Base-by-base conservation (phyloP, 1,284 basidiomycete species). In the Sporisorium sorghi region DNA sequence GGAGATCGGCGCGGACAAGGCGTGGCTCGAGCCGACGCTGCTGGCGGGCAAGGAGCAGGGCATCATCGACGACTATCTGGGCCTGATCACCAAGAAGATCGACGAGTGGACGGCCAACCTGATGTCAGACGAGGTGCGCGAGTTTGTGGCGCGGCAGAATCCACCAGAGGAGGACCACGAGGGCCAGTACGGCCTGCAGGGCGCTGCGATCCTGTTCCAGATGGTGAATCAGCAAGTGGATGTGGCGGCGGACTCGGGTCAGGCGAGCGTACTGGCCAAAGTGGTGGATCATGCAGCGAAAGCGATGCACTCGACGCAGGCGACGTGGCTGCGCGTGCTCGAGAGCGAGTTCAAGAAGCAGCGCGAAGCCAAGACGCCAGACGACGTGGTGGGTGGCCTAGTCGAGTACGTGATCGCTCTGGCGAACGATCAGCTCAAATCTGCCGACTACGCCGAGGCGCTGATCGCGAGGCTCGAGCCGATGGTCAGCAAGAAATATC, bases 351-450 rank as follows among this genome's bases (percentile, higher is more conserved):
- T 90, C 86, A 93, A 92, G 86, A 92, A 92, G 81, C 92, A 94
- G 81, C 87, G 89, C 14, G 93, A 95, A 81, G 83, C 84, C 28
- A 84, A 85, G 58, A 91, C 92, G 82, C 92, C 94, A 1, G 94
- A 97, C 44, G 94, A 97, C 77, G 89, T 92, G 3, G 89, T 91
- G 1, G 91, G 90, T 15, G 96, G 97, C 1, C 86, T 99, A 57
- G 93, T 94, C 65, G 96, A 98, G 86, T 99, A 99, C 85, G 90
- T 92, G 82, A 95, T 99, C 80, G 95, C 95, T 19, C 89, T 99
- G n/a, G 95, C 95, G 53, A 99, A 99, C 86, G 96, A 99, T 86
- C 94, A 97, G 86, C 91, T 99, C 86, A 96, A 95, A 85, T 92
- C 91, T 5, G 97, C 97, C 11, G 95, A 99, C 84, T 95, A 92